Evolutionary conservation across 495 filamentous ascomycete genomes (phyloP).

Genomic region (Ascodesmis nigricans): DNA sequence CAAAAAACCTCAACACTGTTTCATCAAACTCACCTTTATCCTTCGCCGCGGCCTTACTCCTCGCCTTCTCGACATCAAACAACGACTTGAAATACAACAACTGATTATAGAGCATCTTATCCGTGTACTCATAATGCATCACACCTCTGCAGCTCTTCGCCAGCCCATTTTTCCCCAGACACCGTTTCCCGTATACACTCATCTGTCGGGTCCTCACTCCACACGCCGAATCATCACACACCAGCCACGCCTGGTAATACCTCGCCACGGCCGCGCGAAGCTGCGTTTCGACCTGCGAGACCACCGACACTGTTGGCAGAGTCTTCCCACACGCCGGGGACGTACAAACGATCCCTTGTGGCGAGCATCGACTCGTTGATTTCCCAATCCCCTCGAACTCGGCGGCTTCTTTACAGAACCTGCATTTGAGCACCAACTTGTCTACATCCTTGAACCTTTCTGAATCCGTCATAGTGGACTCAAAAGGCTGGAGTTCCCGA

Average conservation of each 20-base stretch:
- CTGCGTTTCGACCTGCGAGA: slow-evolving; percentile 68
- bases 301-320: slow-evolving; percentile 48
- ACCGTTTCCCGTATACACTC: slow-evolving; percentile 74
- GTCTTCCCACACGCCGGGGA: slow-evolving; percentile 35
- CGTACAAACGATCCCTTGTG: slow-evolving; percentile 53
- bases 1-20: neutral
- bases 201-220: slow-evolving; percentile 77
- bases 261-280: slow-evolving; percentile 52
- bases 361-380: slow-evolving; percentile 36
- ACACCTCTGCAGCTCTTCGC: slow-evolving; percentile 62
- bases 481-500: slow-evolving; percentile 59
- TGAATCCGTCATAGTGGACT: slow-evolving; percentile 77
- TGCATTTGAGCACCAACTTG: slow-evolving; percentile 55
- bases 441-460: slow-evolving; percentile 62
- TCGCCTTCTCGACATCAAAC: slow-evolving; percentile 77
- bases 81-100: slow-evolving; percentile 65
- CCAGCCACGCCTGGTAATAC: slow-evolving; percentile 82
- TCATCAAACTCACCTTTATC: slow-evolving; percentile 20
- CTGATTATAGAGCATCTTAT: slow-evolving; percentile 85
- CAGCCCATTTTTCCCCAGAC: slow-evolving; percentile 64
- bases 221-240: slow-evolving; percentile 73
- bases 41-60: slow-evolving; percentile 26
- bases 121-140: slow-evolving; percentile 74
- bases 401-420: slow-evolving; percentile 47
- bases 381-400: slow-evolving; percentile 50